Evolutionary conservation across 73 alveolate species (phyloP).

Genomic region (Paramecium pentaurelia): DNA sequence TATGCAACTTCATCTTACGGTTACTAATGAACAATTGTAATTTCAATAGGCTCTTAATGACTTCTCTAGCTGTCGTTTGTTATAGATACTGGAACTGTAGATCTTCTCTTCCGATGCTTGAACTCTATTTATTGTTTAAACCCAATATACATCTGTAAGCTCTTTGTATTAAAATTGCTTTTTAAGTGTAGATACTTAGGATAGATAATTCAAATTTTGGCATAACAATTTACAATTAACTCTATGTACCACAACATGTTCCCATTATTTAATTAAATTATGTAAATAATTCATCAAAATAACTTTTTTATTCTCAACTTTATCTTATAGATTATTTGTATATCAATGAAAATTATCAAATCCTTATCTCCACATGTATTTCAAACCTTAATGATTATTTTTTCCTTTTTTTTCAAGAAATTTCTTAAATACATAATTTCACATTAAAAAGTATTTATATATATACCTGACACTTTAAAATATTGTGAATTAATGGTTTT

Average conservation of each 20-base stretch:
- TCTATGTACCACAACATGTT: neutral
- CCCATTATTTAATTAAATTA: slow-evolving; percentile 1
- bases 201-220: neutral
- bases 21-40: neutral
- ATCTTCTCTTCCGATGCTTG: slow-evolving; percentile 4
- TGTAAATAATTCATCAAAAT: neutral
- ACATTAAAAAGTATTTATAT: neutral
- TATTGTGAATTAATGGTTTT: neutral
- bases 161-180: neutral
- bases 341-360: neutral
- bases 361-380: neutral
- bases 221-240: neutral
- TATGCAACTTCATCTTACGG: neutral
- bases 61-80: slow-evolving; percentile 44
- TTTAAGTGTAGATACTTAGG: neutral
- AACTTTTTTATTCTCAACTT: neutral
- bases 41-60: neutral
- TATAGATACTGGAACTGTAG: neutral
- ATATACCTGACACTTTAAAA: neutral
- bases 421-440: neutral
- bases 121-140: neutral
- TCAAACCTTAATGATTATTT: too few relatives aligned
- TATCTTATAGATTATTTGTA: too few relatives aligned
- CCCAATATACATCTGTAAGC: neutral
- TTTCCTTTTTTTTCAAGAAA: neutral